Percentiles rank a stretch among this genome's conserved stretches.
phyloP scores from a whole-genome alignment of 2,329 filamentous ascomycete species.

The Penicillium sp. region DNA sequence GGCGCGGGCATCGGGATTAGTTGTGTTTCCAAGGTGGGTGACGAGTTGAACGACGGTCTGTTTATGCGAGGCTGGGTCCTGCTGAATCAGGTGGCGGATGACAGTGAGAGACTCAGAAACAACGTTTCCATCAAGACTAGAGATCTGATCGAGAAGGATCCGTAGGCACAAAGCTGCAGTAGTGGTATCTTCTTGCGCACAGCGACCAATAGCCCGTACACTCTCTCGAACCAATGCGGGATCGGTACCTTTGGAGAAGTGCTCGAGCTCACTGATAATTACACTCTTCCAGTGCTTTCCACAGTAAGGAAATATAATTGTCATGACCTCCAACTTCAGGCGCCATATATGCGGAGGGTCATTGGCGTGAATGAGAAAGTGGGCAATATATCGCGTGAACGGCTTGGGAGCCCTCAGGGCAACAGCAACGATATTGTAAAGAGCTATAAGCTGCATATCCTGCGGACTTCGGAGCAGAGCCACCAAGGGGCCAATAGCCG shows the following conservation, averaged over 20 bases:
- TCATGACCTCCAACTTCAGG: slow-evolving; percentile 88
- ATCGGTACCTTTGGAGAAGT: slow-evolving; percentile 80
- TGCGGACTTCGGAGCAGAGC: slow-evolving; percentile 81
- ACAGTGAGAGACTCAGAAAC: slow-evolving; percentile 94
- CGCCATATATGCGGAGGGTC: slow-evolving; percentile 84
- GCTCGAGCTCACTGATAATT: slow-evolving; percentile 89
- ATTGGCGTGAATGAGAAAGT: slow-evolving; percentile 82
- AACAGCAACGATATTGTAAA: slow-evolving; percentile 95
- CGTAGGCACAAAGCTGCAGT: slow-evolving; percentile 80
- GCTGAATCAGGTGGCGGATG: slow-evolving; percentile 92
- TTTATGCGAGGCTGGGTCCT: slow-evolving; percentile 77
- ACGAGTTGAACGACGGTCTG: slow-evolving; percentile 87
- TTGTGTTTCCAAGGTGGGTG: slow-evolving; percentile 86
- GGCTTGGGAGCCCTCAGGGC: slow-evolving; percentile 73
- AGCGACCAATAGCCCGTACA: slow-evolving; percentile 89
- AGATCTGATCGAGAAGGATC: slow-evolving; percentile 83
- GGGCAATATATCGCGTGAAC: slow-evolving; percentile 87
- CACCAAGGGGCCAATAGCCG: slow-evolving; percentile 80
- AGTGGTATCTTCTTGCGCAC: slow-evolving; percentile 75
- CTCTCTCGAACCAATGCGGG: slow-evolving; percentile 82
- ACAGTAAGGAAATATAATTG: slow-evolving; percentile 85
- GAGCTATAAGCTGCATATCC: slow-evolving; percentile 85
- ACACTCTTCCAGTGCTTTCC: slow-evolving; percentile 77
- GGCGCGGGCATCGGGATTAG: slow-evolving; percentile 84
- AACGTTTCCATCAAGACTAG: slow-evolving; percentile 81